phyloP scores from a whole-genome alignment of 352 stramenopile genomes.

The Pythium plurisporium region DNA sequence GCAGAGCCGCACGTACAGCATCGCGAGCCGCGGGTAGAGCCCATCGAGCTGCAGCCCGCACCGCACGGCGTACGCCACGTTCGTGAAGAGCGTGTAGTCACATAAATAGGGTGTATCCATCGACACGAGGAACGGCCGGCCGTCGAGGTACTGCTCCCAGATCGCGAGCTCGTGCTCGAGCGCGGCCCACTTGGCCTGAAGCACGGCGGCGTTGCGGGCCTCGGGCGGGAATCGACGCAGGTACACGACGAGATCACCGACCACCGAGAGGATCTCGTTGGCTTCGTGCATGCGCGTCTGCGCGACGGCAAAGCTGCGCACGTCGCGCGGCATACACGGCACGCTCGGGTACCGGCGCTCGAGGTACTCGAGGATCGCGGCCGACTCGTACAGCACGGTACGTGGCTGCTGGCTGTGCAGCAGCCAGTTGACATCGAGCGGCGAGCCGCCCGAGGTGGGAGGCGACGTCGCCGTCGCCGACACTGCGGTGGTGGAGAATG shows the following conservation, averaged over 20 bases:
- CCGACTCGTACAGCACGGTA: constrained; percentile 71
- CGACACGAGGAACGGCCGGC: constrained; percentile 60
- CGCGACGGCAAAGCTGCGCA: constrained; percentile 55
- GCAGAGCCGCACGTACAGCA: constrained; percentile 76
- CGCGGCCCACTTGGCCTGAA: constrained; percentile 65
- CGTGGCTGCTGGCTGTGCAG: constrained; percentile 31
- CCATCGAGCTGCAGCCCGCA: constrained; percentile 79
- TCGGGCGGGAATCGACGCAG: constrained; percentile 63
- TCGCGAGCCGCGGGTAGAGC: constrained; percentile 70
- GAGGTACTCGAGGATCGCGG: constrained; percentile 78
- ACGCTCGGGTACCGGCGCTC: constrained; percentile 52
- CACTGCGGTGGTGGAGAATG: too few relatives aligned
- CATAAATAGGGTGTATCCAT: constrained; percentile 59
- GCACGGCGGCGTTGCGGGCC: constrained; percentile 46
- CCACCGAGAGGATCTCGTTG: constrained; percentile 81
- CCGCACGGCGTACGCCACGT: constrained; percentile 82
- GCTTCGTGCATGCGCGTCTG: constrained; percentile 77
- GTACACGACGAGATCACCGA: constrained; percentile 78
- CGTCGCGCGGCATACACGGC: constrained; percentile 44
- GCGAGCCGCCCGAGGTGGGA: background rate
- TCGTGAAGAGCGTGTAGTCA: constrained; percentile 82
- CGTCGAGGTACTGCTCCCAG: constrained; percentile 71
- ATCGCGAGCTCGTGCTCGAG: constrained; percentile 71
- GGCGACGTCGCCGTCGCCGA: background rate
- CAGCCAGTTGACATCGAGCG: constrained; percentile 6